Evolutionary conservation across 2,329 filamentous ascomycete genomes (phyloP), one percentile per base, ranked within the genome.

Genomic region (Cordyceps pruinosa): DNA sequence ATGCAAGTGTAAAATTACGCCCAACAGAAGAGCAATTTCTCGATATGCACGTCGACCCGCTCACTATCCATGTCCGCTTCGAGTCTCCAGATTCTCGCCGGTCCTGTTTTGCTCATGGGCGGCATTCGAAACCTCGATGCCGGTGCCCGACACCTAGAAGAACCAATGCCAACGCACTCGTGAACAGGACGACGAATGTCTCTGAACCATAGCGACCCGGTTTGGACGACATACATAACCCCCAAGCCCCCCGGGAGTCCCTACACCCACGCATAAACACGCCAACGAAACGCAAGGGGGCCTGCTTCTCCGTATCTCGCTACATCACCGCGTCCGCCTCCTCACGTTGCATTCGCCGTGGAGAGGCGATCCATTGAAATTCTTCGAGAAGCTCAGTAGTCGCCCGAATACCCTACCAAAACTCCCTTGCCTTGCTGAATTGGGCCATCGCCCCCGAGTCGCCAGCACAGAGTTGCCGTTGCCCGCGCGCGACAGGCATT

Each of bases 1-100:
- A 7, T 25, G 10, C 39, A 12, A 25, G 39, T 44, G 19, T 8
- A 34, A 53, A 19, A 53, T 53, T 53, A 19, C 26, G 2, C 23
- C 25, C 28, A 50, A 53, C 44, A 53, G 50, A 39, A 32, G 50
- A 32, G 50, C 50, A 53, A 53, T 53, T 44, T 53, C 37, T 52
- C 50, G 37, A 44, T 17, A 52, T 53, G 37, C 39, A 44, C 10
- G 26, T 44, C 37, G 50, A 53, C 50, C 50, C 50, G 50, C 50
- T 44, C 37, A 53, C 50, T n/a, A n/a, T n/a, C n/a, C 39, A 34
- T 44, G 50, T 28, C 50, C 50, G 34, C 50, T 34, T 23, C n/a
- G 26, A 39, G 25, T 9, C 50, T 34, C 21, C 49, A 21, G 12
- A 25, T 52, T 52, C 34, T 32, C 19, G 17, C 37, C 15, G 32